These are phyloP conservation scores for Seiridium cupressi DNA, from an alignment of 2,329 filamentous ascomycete species.

Conservation along the genomic window DNA sequence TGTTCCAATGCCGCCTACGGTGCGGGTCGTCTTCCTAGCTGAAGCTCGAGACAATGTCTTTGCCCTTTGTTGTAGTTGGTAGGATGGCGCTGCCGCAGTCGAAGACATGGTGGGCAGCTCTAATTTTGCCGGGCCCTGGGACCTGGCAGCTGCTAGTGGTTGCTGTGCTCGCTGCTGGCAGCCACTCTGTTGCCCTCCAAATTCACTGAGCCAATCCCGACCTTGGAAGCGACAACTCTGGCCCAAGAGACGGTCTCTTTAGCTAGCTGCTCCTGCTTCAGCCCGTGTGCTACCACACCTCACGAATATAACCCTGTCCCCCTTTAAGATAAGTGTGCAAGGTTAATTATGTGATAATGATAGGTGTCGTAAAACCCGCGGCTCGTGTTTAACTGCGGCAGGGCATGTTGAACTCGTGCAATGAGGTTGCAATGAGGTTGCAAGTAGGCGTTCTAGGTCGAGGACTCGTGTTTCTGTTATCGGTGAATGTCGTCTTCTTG, in stretches of 20 bases:
- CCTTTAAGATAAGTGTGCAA: neutral
- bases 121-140: neutral
- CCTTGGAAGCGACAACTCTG: neutral
- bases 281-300: too few relatives aligned
- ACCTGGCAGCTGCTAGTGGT: neutral
- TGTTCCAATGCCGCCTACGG: conserved; percentile 36
- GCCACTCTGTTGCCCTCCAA: neutral
- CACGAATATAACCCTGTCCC: too few relatives aligned
- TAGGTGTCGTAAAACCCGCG: neutral
- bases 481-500: too few relatives aligned
- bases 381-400: too few relatives aligned
- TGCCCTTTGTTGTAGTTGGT: conserved; percentile 28
- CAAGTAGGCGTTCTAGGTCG: too few relatives aligned
- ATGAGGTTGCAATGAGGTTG: too few relatives aligned
- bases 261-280: too few relatives aligned
- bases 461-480: too few relatives aligned
- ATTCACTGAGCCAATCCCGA: neutral
- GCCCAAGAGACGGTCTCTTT: neutral
- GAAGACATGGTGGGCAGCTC: conserved; percentile 32
- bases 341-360: neutral
- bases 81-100: conserved; percentile 30
- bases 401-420: too few relatives aligned
- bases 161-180: neutral
- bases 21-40: conserved; percentile 13
- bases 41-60: conserved; percentile 34